phyloP scores from a whole-genome alignment of 164 flowering plant genomes.

The Aristolochia fimbriata region DNA sequence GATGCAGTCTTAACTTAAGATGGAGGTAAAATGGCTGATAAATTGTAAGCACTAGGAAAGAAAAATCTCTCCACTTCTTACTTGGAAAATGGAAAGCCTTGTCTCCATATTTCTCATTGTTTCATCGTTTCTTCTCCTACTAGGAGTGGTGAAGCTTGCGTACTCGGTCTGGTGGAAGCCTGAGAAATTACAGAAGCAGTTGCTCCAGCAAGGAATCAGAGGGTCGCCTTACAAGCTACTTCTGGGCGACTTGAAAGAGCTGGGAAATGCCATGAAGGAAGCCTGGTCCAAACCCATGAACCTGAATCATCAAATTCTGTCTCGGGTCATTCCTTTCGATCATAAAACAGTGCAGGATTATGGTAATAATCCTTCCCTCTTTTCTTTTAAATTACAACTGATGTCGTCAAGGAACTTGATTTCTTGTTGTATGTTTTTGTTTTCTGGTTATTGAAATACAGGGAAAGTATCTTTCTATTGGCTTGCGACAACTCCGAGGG shows the following conservation, averaged over 20 bases:
- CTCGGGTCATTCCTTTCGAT: conserved; percentile 23
- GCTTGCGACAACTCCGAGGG: conserved; percentile 7
- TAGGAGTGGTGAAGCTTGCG: background rate
- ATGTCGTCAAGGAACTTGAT: background rate
- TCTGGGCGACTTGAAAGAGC: too few relatives aligned
- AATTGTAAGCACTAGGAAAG: too few relatives aligned
- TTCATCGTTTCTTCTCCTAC: background rate
- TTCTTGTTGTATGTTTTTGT: too few relatives aligned
- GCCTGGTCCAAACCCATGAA: too few relatives aligned
- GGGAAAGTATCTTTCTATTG: conserved; percentile 6
- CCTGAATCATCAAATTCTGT: conserved; percentile 28
- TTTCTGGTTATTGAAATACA: background rate
- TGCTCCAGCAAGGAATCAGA: conserved; percentile 5
- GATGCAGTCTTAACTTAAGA: too few relatives aligned
- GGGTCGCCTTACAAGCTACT: too few relatives aligned
- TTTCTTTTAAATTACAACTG: background rate
- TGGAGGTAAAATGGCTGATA: too few relatives aligned
- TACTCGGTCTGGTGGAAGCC: conserved; percentile 43
- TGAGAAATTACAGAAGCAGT: conserved; percentile 19
- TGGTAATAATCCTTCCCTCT: conserved; percentile 14
- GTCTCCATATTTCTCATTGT: too few relatives aligned
- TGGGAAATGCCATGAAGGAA: too few relatives aligned
- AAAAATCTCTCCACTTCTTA: too few relatives aligned
- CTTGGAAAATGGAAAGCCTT: too few relatives aligned
- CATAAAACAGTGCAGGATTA: conserved; percentile 21